Evolutionary conservation across 208 protist species (phyloP).

Genomic region (Angomonas ambiguus): DNA sequence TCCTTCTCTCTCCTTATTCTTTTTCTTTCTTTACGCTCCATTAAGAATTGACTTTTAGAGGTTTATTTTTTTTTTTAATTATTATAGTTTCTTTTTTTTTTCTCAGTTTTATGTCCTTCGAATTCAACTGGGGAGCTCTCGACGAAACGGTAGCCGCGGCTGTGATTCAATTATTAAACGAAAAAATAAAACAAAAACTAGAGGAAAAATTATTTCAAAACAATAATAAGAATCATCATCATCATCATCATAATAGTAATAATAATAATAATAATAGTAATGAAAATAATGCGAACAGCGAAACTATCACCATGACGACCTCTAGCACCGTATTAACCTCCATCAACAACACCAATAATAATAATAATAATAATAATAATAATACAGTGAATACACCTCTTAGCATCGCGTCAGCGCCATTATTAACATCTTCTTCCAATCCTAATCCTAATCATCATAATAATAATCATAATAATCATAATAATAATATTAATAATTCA

Average conservation of each 20-base stretch:
- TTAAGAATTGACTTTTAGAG: neutral
- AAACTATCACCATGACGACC: neutral
- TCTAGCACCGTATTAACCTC: neutral
- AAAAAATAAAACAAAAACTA: constrained; percentile 27
- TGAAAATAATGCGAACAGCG: neutral
- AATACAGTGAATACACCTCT: no score
- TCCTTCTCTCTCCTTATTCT: neutral
- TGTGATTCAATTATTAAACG: constrained; percentile 56
- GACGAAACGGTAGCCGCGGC: constrained; percentile 70
- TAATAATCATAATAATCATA: neutral
- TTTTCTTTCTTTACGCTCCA: neutral
- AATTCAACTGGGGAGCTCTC: constrained; percentile 69
- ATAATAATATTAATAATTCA: no score
- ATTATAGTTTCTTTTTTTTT: neutral
- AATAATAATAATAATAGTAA: neutral
- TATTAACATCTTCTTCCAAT: no score
- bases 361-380: neutral
- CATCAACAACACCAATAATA: constrained; percentile 3
- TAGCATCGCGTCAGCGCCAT: no score
- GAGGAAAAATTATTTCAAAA: constrained; percentile 4
- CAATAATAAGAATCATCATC: neutral
- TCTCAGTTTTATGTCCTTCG: constrained; percentile 18
- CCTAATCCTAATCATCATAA: no score
- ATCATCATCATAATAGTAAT: neutral
- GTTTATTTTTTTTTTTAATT: constrained; percentile 5